Evolutionary conservation across 2,329 filamentous ascomycete genomes (phyloP).

Genomic region (Thelonectria blattea): DNA sequence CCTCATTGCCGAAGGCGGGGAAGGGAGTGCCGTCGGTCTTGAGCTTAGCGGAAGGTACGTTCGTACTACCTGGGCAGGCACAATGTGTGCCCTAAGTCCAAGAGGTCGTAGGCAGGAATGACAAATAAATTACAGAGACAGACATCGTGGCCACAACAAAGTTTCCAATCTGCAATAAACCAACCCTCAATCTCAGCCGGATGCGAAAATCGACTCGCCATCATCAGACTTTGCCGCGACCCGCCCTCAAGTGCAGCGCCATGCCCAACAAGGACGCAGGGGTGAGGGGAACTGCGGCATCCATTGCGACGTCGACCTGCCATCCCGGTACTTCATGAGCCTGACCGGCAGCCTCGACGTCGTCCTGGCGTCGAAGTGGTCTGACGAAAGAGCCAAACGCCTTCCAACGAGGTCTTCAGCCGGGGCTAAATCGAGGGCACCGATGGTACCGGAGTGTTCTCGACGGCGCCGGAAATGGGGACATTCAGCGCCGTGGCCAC

Average conservation of each 20-base stretch:
- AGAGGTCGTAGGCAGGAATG: neutral
- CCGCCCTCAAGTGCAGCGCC: constrained; percentile 2
- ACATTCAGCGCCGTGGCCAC: constrained; percentile 14
- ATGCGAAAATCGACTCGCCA: constrained; percentile 14
- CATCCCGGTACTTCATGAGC: constrained; percentile 18
- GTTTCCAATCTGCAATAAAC: constrained; percentile 9
- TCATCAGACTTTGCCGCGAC: constrained; percentile 16
- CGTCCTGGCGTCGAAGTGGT: constrained; percentile 24
- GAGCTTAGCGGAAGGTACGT: neutral
- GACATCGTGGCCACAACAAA: constrained; percentile 3
- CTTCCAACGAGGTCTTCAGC: constrained; percentile 21
- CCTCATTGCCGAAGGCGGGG: too few relatives aligned
- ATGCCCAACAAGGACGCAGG: constrained; percentile 1
- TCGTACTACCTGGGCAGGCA: neutral
- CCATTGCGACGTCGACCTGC: neutral
- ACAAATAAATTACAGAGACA: neutral
- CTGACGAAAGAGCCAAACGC: constrained; percentile 30
- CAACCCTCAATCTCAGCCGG: neutral
- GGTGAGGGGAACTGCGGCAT: constrained; percentile 16
- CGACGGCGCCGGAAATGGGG: constrained; percentile 8
- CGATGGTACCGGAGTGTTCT: constrained; percentile 17
- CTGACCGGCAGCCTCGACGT: constrained; percentile 19
- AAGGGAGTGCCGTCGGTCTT: neutral
- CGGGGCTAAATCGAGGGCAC: constrained; percentile 19
- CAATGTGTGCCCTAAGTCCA: neutral